phyloP scores from a whole-genome alignment of 108 stramenopile genomes.

The Chaetoceros muelleri region DNA sequence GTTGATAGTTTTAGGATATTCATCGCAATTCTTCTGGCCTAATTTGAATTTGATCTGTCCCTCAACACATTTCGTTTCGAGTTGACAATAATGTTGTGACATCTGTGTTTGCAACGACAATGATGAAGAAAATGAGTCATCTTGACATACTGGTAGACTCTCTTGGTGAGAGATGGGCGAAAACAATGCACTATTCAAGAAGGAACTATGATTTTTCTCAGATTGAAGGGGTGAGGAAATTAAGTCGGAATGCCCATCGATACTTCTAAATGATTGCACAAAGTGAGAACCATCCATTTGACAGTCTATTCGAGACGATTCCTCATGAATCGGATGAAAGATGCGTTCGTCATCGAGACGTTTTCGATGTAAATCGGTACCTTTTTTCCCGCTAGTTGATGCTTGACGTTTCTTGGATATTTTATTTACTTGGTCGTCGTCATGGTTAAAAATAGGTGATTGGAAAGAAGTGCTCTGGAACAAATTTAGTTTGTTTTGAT shows the following conservation, averaged over 20 bases:
- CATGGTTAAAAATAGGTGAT: not conserved
- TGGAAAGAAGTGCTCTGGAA: not conserved
- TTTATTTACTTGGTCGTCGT: not conserved
- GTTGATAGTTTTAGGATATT: no score
- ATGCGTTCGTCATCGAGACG: conserved; percentile 4
- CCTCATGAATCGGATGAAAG: not conserved
- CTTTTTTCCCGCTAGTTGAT: conserved; percentile 25
- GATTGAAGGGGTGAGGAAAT: conserved; percentile 19
- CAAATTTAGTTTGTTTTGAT: no score
- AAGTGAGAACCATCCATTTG: conserved; percentile 10
- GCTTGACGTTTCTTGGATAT: conserved; percentile 14
- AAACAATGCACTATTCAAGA: not conserved
- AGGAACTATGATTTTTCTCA: conserved; percentile 7
- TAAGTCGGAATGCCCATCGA: conserved; percentile 17
- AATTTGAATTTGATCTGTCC: no score
- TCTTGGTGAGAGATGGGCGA: not conserved
- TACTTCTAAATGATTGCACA: conserved; percentile 1
- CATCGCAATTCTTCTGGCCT: no score
- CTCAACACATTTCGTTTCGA: no score
- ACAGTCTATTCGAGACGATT: conserved; percentile 8
- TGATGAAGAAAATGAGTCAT: not conserved
- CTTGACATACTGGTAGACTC: not conserved
- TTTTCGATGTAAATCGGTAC: conserved; percentile 12
- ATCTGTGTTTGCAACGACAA: no score
- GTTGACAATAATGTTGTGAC: no score